These are phyloP conservation scores for Hymenotorrendiella dingleyae DNA, from an alignment of 2,329 filamentous ascomycete species.

Conservation along the genomic window DNA sequence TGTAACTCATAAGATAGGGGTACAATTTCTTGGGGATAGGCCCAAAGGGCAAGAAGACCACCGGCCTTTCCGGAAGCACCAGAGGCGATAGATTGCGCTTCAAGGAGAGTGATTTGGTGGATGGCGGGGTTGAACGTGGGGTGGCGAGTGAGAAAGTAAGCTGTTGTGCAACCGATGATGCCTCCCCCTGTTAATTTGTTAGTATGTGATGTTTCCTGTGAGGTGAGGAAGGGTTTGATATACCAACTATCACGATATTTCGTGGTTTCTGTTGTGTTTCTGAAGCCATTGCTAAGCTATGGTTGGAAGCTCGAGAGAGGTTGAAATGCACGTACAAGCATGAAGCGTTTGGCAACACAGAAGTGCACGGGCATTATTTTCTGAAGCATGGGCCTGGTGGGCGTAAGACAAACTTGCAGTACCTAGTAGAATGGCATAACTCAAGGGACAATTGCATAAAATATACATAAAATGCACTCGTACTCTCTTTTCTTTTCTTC, in stretches of 20 bases:
- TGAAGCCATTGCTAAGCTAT: slow-evolving; percentile 14
- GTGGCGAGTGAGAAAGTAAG: slow-evolving; percentile 87
- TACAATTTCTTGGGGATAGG: slow-evolving; percentile 79
- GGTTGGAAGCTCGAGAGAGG: too few relatives aligned
- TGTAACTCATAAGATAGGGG: slow-evolving; percentile 82
- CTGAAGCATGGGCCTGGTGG: too few relatives aligned
- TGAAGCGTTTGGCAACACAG: too few relatives aligned
- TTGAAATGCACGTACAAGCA: too few relatives aligned
- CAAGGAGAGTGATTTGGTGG: slow-evolving; percentile 78
- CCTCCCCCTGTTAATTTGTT: slow-evolving; percentile 53
- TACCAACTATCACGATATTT: slow-evolving; percentile 32
- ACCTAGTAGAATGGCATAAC: too few relatives aligned
- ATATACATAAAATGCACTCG: too few relatives aligned
- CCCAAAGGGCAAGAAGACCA: slow-evolving; percentile 84
- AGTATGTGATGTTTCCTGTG: not conserved
- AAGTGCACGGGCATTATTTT: too few relatives aligned
- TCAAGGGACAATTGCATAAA: too few relatives aligned
- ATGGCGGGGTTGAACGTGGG: slow-evolving; percentile 67
- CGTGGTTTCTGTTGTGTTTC: slow-evolving; percentile 13
- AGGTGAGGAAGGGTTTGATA: not conserved
- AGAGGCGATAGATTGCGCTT: slow-evolving; percentile 80
- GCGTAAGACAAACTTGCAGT: too few relatives aligned
- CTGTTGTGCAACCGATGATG: slow-evolving; percentile 86
- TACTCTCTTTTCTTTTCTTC: too few relatives aligned
- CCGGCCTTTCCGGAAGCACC: slow-evolving; percentile 94